A percentile compares a stretch with the other conserved stretches of the same genome.
Evolutionary conservation across 768 basidiomycete genomes (phyloP).

Genomic region (Termitomyces heimii): DNA sequence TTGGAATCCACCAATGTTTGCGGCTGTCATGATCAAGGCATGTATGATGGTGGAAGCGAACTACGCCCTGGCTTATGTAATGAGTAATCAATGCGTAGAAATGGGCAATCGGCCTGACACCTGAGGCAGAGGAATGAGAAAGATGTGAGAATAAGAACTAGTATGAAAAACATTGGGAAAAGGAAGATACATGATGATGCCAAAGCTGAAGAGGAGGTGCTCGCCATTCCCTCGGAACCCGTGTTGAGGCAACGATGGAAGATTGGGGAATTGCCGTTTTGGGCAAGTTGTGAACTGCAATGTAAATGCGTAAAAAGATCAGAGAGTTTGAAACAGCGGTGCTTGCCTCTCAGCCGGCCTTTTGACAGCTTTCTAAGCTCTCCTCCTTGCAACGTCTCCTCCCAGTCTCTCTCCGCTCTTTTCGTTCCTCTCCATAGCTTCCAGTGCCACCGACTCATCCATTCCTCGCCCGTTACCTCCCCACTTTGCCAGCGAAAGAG

Average conservation of each 20-base stretch:
- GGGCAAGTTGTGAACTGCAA: conserved; percentile 22
- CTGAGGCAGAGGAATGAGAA: conserved; percentile 1
- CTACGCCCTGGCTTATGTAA: conserved; percentile 10
- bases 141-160: conserved; percentile 6
- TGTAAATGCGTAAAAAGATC: conserved; percentile 27
- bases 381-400: conserved; percentile 13
- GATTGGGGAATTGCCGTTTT: conserved; percentile 18
- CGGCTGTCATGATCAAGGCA: neutral
- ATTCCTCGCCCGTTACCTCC: conserved; percentile 7
- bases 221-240: conserved; percentile 5
- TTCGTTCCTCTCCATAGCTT: conserved; percentile 9
- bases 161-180: conserved; percentile 18
- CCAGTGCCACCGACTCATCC: conserved; percentile 3
- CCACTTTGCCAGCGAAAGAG: conserved; percentile 2
- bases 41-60: conserved; percentile 10
- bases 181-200: conserved; percentile 11
- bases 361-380: conserved; percentile 18
- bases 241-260: conserved; percentile 4
- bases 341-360: conserved; percentile 16
- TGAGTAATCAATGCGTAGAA: neutral
- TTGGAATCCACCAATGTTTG: neutral
- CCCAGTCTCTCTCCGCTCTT: conserved; percentile 6
- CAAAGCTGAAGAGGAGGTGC: neutral
- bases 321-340: conserved; percentile 25
- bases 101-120: neutral